phyloP scores from a whole-genome alignment of 2,329 filamentous ascomycete genomes.

The Fusarium anthophilum region DNA sequence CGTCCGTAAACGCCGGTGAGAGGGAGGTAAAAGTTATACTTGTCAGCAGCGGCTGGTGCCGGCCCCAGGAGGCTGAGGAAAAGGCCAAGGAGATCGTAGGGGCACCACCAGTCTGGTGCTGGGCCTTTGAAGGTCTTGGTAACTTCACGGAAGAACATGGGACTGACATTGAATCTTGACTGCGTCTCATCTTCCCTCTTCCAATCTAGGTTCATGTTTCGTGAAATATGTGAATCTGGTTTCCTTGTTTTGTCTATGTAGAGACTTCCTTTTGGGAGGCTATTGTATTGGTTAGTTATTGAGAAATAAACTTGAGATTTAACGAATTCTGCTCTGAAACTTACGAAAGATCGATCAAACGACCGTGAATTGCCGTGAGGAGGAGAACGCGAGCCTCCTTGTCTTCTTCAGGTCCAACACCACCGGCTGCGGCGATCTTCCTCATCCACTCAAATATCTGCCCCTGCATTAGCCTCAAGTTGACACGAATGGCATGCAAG shows the following conservation, averaged over 20 bases:
- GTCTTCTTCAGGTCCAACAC: not conserved
- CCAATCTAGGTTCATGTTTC: not conserved
- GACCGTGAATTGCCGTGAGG: not conserved
- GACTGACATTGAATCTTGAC: not conserved
- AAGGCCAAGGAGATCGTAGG: not conserved
- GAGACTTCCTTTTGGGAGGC: not conserved
- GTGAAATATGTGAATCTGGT: not conserved
- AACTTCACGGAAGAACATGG: not conserved
- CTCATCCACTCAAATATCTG: not conserved
- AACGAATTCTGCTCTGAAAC: too few species aligned
- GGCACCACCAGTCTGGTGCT: not conserved
- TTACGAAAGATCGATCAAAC: not conserved
- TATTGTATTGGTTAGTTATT: rapidly evolving
- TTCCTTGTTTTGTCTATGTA: not conserved
- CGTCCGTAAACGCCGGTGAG: not conserved
- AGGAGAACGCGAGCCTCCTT: not conserved
- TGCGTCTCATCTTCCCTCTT: not conserved
- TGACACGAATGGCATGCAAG: rapidly evolving
- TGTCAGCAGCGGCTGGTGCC: not conserved
- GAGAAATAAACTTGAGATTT: too few species aligned
- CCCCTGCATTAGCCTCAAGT: rapidly evolving
- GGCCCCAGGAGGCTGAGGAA: not conserved
- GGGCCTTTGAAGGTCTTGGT: not conserved
- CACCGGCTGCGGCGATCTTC: not conserved
- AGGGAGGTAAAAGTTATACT: not conserved